Conservation (phyloP, 371 early-diverging fungal genomes). For the Gilbertella persicaria region DNA sequence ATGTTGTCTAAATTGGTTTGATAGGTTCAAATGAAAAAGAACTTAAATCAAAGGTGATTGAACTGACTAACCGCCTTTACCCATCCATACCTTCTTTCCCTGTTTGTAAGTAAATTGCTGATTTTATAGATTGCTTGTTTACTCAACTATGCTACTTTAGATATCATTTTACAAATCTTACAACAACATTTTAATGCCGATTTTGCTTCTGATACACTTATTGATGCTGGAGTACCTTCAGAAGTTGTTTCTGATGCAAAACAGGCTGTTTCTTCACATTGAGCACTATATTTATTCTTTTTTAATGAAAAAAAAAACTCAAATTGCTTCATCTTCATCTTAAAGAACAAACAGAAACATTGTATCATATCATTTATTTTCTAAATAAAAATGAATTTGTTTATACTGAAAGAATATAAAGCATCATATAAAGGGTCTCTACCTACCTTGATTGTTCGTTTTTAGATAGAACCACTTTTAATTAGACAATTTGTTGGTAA, state of each 20-base stretch:
- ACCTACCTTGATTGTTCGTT: no score
- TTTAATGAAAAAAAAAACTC: no score
- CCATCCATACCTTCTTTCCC: slow-evolving; percentile 24
- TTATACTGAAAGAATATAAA: no score
- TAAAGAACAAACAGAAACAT: no score
- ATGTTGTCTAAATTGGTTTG: background rate
- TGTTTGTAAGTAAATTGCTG: slow-evolving; percentile 19
- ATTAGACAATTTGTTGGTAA: no score
- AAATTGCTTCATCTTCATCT: no score
- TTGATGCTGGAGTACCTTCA: slow-evolving; percentile 15
- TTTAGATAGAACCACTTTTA: no score
- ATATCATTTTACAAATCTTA: slow-evolving; percentile 13
- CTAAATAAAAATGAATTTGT: no score
- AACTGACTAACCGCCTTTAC: slow-evolving; percentile 8
- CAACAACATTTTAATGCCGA: slow-evolving; percentile 2
- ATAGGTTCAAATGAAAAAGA: slow-evolving; percentile 1
- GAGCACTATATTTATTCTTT: no score
- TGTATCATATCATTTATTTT: no score
- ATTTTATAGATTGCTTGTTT: background rate
- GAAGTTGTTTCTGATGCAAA: slow-evolving; percentile 20
- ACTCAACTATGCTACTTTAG: slow-evolving; percentile 8
- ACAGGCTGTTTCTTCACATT: background rate
- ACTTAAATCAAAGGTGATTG: slow-evolving; percentile 7
- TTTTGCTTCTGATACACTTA: slow-evolving; percentile 4
- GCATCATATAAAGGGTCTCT: no score